Percentiles rank a stretch among this genome's conserved stretches.
Evolutionary conservation across 1,284 basidiomycete species (phyloP).

Genomic region (Ceratobasidium sp.): DNA sequence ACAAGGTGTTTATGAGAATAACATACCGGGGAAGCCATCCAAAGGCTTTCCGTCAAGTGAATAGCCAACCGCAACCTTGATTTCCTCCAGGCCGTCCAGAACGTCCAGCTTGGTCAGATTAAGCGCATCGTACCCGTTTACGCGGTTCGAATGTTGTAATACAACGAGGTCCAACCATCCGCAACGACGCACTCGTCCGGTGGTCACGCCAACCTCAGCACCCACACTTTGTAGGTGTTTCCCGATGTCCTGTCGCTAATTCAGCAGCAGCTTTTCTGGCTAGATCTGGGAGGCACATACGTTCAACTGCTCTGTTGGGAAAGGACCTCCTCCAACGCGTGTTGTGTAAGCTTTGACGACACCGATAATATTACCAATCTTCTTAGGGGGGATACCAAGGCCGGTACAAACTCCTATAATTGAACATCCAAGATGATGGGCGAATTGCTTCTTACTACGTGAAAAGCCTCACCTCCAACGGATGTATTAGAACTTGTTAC

Average conservation of each 20-base stretch:
- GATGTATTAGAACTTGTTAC: constrained; percentile 93
- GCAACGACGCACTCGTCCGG: constrained; percentile 88
- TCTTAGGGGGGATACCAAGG: constrained; percentile 88
- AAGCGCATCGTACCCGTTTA: constrained; percentile 94
- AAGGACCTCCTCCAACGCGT: constrained; percentile 94
- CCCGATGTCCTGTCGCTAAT: constrained; percentile 68
- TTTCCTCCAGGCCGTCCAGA: constrained; percentile 82
- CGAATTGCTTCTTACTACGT: not conserved
- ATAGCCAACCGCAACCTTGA: constrained; percentile 89
- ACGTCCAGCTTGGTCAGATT: constrained; percentile 98
- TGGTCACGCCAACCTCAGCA: constrained; percentile 88
- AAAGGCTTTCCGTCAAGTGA: constrained; percentile 77
- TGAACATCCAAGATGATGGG: constrained; percentile 40
- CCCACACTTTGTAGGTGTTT: constrained; percentile 93
- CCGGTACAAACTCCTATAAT: constrained; percentile 84
- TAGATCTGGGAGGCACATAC: constrained; percentile 53
- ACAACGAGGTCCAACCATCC: constrained; percentile 98
- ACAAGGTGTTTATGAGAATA: constrained; percentile 12
- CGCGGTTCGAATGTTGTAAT: constrained; percentile 86
- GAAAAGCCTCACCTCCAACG: constrained; percentile 65
- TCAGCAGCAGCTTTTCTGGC: not conserved
- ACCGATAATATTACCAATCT: constrained; percentile 84
- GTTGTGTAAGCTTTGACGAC: constrained; percentile 99
- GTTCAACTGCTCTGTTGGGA: constrained; percentile 94
- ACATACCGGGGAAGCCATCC: constrained; percentile 84